These are phyloP conservation scores for Kodamaea neixiangensis DNA, from an alignment of 805 yeast species.

Conservation along the genomic window DNA sequence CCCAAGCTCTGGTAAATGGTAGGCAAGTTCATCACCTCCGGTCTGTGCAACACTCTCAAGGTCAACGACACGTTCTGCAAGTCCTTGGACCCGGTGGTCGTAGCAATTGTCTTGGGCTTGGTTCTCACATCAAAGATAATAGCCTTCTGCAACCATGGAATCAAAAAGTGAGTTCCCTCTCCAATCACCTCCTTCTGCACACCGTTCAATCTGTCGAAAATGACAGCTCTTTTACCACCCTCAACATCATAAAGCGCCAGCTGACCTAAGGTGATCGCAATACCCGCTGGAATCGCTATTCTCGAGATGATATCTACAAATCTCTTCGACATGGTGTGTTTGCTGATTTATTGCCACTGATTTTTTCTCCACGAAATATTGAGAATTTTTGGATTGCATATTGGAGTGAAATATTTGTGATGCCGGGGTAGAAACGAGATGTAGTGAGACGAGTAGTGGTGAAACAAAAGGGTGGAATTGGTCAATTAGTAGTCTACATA, in stretches of 20 bases:
- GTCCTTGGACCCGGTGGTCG: constrained; percentile 96
- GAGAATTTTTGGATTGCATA: background rate
- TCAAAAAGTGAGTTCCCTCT: constrained; percentile 93
- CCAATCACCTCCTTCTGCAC: constrained; percentile 87
- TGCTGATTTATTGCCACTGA: constrained; percentile 11
- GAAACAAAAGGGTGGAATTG: too few species aligned
- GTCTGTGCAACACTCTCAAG: constrained; percentile 89
- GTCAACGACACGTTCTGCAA: constrained; percentile 94
- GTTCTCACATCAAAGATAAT: constrained; percentile 90
- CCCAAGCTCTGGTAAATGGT: constrained; percentile 89
- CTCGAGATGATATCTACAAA: constrained; percentile 38
- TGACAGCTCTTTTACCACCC: constrained; percentile 95
- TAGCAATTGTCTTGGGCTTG: constrained; percentile 89
- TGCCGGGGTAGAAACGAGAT: background rate
- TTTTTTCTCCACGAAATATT: constrained; percentile 1
- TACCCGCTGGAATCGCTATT: constrained; percentile 71
- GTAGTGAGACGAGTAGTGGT: background rate
- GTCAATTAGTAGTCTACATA: background rate
- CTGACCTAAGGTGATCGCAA: constrained; percentile 70
- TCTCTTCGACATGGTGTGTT: constrained; percentile 33
- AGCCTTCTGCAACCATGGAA: constrained; percentile 96
- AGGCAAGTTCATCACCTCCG: constrained; percentile 83
- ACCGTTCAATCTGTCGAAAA: constrained; percentile 89
- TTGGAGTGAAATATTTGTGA: background rate
- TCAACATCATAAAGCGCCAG: constrained; percentile 90